Evolutionary conservation across 148 eudicot genomes (phyloP), one percentile per base, ranked within the genome.

Genomic region (Polygonum aviculare): DNA sequence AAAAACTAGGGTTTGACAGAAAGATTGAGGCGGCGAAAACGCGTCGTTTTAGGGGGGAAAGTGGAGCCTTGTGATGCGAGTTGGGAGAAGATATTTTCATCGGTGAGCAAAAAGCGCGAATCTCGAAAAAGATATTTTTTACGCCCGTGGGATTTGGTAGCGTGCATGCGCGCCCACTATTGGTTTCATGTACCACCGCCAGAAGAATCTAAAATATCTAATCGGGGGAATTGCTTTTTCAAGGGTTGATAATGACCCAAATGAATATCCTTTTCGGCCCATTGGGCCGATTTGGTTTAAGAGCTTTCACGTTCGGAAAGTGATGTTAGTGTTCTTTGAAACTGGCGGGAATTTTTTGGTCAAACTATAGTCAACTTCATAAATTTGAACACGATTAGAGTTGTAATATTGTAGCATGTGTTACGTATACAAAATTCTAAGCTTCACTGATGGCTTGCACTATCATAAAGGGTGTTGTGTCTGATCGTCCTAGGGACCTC

Each of bases 1-100:
- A 18, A 67, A 67, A 67, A 67, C 72, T 67, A 67, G 72, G 72
- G 72, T 67, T 36, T 35, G 44, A 36, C 44, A 67, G 72, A 44
- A 67, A 67, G 44, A 35, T 67, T 67, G 72, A 44, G 15, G 44
- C 72, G 45, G 15, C 4, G 1, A 36, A 67, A 67, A 67, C 72
- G 72, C 72, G 44, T 35, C 72, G 72, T 67, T 67, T 67, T 67
- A 5, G 41, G 16, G 16, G 16, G 21, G 40, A 36, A 35, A 65
- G 41, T 36, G 3, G 71, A 22, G 21, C 36, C 2, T 15, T 14
- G 71, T 65, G 45, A 33, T 18, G 71, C 71, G 71, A 26, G 14
- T 65, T 14, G 16, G 71, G 72, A 67, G 72, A 67, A 67, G 72
- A 67, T 67, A 67, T 67, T 67, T 67, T 67, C 3, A 2, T 16